Percentiles rank a stretch among this genome's conserved stretches.
Evolutionary conservation across 129 eudicot genomes (phyloP).

Genomic region (Tagetes erecta): DNA sequence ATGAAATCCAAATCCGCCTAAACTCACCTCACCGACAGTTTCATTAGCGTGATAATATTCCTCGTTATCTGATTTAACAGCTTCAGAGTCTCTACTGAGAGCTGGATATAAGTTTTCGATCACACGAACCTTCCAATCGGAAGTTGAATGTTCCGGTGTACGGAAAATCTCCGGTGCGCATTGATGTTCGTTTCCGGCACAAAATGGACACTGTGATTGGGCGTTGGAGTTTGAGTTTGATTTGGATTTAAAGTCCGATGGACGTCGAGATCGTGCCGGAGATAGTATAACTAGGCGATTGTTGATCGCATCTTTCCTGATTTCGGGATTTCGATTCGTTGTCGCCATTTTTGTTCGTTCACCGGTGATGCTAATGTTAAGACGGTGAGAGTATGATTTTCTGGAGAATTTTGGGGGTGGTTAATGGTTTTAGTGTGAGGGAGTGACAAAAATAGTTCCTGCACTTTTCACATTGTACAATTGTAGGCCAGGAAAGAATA

Average conservation of each 20-base stretch:
- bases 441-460: background rate
- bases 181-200: constrained; percentile 84
- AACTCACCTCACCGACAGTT: constrained; percentile 24
- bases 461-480: no score
- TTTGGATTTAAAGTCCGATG: constrained; percentile 88
- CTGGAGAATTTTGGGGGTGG: constrained; percentile 8
- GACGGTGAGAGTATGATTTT: background rate
- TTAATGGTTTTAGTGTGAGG: constrained; percentile 1
- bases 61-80: background rate
- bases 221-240: constrained; percentile 37
- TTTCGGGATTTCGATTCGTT: constrained; percentile 51
- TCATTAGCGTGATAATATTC: constrained; percentile 14
- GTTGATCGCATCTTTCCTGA: constrained; percentile 73
- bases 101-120: constrained; percentile 89
- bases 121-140: constrained; percentile 78
- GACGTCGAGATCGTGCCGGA: constrained; percentile 88
- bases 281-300: constrained; percentile 81
- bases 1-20: constrained; percentile 79
- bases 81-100: constrained; percentile 52
- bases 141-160: constrained; percentile 42
- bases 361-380: constrained; percentile 18
- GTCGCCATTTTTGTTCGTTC: constrained; percentile 30
- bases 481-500: no score
- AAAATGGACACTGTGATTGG: constrained; percentile 62
- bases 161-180: constrained; percentile 97